Percentiles rank a stretch among this genome's conserved stretches.
Evolutionary conservation across 495 filamentous ascomycete genomes (phyloP).

Genomic region (Xylaria telfairii): DNA sequence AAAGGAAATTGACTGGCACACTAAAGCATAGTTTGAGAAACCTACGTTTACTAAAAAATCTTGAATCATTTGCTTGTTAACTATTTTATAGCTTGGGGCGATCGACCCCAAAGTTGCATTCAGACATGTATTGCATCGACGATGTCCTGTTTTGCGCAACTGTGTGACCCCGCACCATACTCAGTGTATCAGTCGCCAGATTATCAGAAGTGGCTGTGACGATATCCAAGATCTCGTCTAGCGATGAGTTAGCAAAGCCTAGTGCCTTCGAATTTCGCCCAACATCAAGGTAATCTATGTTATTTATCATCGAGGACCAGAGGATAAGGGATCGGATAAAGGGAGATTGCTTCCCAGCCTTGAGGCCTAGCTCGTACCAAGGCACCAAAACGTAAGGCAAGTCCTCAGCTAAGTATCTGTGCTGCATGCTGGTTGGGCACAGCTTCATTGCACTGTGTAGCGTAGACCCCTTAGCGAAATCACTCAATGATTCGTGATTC

Average conservation of each 20-base stretch:
- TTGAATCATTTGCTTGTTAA: not conserved
- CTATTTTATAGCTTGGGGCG: not conserved
- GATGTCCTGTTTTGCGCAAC: not conserved
- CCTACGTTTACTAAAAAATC: not conserved
- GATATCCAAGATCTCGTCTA: constrained; percentile 6
- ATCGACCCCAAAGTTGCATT: not conserved
- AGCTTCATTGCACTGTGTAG: constrained; percentile 23
- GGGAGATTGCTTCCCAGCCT: constrained; percentile 19
- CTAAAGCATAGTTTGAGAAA: not conserved
- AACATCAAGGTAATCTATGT: constrained; percentile 3
- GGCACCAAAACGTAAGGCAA: constrained; percentile 22
- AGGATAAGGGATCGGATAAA: constrained; percentile 21
- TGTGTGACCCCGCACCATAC: not conserved
- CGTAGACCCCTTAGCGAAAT: constrained; percentile 16
- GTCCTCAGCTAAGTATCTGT: constrained; percentile 16
- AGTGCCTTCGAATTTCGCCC: constrained; percentile 16
- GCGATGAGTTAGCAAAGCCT: not conserved
- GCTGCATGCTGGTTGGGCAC: constrained; percentile 17
- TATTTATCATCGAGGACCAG: constrained; percentile 21
- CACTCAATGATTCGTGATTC: constrained; percentile 6
- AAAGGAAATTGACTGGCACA: not conserved
- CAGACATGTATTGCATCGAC: not conserved
- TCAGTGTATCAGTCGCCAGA: constrained; percentile 9
- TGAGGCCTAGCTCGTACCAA: constrained; percentile 21
- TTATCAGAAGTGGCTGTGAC: constrained; percentile 1